Evolutionary conservation across 306 rosid genomes (phyloP), one percentile per base, ranked within the genome.

Genomic region (Casuarina cunninghamiana): DNA sequence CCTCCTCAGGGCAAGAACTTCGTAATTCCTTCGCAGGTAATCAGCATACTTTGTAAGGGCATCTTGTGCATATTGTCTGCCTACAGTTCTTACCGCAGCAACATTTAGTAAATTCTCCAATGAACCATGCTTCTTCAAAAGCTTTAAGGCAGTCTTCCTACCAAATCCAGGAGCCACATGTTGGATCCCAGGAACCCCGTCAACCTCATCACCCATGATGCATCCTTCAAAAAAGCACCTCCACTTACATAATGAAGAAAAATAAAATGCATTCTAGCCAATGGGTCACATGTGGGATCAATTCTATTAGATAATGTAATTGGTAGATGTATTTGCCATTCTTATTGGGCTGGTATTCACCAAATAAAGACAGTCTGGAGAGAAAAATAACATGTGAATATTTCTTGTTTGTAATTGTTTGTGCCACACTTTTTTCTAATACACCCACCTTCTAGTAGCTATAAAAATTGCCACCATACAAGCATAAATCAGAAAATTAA

Each of bases 141-240:
- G 98, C 85, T 91, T 92, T 41, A 91, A 53, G 77, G 98, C 96
- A 85, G 98, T 92, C 84, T 92, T 95, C 84, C 91, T 84, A 71
- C 97, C 97, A 84, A 95, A 95, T 73, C 86, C 92, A 71, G 98
- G 98, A 60, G 83, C 97, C 63, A 95, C 67, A 19, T 89, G 91
- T 73, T 95, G 98, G 88, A 95, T 95, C 50, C 98, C 97, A 15
- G 98, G 98, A 83, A 95, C 97, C 2, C 98, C 95, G 46, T 95
- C 98, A 74, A 85, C 93, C 78, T 88, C 89, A 75, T 95, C 97
- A 10, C 98, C 98, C 73, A 95, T 53, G 45, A 92, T 87, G 88
- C 93, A 91, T 84, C 97, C 97, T 93, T 73, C 74, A 72, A 42
- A 83, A 54, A 72, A 48, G 73, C 54, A 80, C 51, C 54, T 0